These are phyloP conservation scores for Ramaria sp. DNA, from an alignment of 768 basidiomycete species.

Conservation along the genomic window DNA sequence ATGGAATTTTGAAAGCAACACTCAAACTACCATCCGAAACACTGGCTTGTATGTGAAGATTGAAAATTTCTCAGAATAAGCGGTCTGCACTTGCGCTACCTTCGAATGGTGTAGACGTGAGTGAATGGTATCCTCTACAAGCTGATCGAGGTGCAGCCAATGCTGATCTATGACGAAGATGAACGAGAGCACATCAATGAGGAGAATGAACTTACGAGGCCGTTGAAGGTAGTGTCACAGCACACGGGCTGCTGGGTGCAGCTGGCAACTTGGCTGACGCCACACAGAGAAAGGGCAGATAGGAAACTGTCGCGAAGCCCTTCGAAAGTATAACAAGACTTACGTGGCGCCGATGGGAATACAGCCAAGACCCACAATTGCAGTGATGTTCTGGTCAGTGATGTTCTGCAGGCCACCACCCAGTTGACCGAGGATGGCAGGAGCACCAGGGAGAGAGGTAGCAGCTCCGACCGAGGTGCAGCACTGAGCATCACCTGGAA, in stretches of 20 bases:
- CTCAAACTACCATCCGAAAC: too few species aligned
- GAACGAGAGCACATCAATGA: not conserved
- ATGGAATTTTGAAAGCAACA: too few species aligned
- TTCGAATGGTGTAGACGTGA: too few species aligned
- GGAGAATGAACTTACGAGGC: not conserved
- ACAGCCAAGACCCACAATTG: too few species aligned
- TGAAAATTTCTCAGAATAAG: too few species aligned
- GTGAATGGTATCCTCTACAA: not conserved
- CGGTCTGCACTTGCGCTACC: too few species aligned
- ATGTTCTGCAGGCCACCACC: slow-evolving; percentile 14
- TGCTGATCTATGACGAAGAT: not conserved
- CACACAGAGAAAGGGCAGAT: too few species aligned
- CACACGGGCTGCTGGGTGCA: slow-evolving; percentile 17
- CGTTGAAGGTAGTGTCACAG: slow-evolving; percentile 16
- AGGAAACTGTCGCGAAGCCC: too few species aligned
- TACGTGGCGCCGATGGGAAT: too few species aligned
- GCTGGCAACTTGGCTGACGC: too few species aligned
- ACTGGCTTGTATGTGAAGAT: too few species aligned
- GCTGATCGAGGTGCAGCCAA: not conserved
- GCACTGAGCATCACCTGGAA: slow-evolving; percentile 19
- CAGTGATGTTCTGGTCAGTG: not conserved
- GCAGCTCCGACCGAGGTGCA: slow-evolving; percentile 21
- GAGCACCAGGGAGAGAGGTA: slow-evolving; percentile 29
- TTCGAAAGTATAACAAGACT: too few species aligned
- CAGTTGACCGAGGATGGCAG: slow-evolving; percentile 14